A percentile compares a stretch with the other conserved stretches of the same genome.
phyloP scores from a whole-genome alignment of 2,329 filamentous ascomycete species.

The Verruconis gallopava region DNA sequence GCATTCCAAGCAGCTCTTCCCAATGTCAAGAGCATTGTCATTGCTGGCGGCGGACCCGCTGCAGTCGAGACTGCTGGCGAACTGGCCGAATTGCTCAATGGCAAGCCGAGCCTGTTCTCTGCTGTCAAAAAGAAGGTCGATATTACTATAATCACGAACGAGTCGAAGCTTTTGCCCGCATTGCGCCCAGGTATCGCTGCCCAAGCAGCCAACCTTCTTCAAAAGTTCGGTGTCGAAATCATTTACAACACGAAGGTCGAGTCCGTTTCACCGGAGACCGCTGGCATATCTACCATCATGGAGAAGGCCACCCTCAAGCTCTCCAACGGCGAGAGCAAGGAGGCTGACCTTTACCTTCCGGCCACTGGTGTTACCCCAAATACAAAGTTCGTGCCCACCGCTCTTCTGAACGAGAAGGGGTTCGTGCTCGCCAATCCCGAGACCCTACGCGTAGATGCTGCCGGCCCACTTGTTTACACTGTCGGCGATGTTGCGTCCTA shows the following conservation, averaged over 20 bases:
- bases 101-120: constrained; percentile 27
- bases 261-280: constrained; percentile 17
- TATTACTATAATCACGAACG: constrained; percentile 34
- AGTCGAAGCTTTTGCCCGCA: constrained; percentile 27
- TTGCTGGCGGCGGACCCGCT: constrained; percentile 25
- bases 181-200: constrained; percentile 27
- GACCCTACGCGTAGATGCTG: constrained; percentile 33
- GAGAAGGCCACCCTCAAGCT: constrained; percentile 25
- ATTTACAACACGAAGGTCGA: constrained; percentile 26
- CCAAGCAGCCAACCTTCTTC: constrained; percentile 33
- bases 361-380: constrained; percentile 40
- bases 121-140: constrained; percentile 25
- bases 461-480: constrained; percentile 34
- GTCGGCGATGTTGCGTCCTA: constrained; percentile 34
- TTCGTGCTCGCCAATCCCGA: constrained; percentile 35
- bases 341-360: constrained; percentile 40
- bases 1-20: constrained; percentile 21
- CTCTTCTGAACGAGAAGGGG: constrained; percentile 32
- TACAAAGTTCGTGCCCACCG: constrained; percentile 36
- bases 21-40: constrained; percentile 22
- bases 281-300: constrained; percentile 31
- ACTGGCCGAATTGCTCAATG: constrained; percentile 18
- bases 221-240: constrained; percentile 34
- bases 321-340: constrained; percentile 32
- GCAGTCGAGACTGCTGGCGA: constrained; percentile 28